Evolutionary conservation across 768 basidiomycete species (phyloP), one percentile per base, ranked within the genome.

Genomic region (Fomitopsis serialis): DNA sequence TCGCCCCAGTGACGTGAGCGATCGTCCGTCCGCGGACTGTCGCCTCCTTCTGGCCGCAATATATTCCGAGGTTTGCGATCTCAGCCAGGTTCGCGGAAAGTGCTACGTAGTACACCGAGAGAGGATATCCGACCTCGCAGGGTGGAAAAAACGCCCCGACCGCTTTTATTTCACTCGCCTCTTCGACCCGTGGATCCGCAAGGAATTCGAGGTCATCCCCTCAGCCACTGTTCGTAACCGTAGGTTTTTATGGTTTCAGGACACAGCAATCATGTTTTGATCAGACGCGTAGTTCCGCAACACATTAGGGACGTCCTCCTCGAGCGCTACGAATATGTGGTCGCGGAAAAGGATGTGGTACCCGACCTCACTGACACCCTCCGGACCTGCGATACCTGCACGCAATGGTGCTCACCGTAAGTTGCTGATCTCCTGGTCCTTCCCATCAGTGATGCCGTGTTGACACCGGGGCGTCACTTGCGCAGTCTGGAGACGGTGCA

Each of bases 131-230:
- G 91, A 98, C 73, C 75, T 97, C 35, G 82, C 89, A 64, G 87
- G 85, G 6, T 98, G 92, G 92, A 98, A 94, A 75, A 91, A 90
- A 69, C 80, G 85, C 42, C 87, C 90, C 1, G 96, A 99, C 70
- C 82, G 91, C 59, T 99, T 99, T 78, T 97, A 95, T 76, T 99
- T 94, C 78, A 85, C 85, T 63, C 85, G 89, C 63, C 78, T 98
- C 25, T 99, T 96, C 67, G 96, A 98, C 74, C 93, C 94, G 49
- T 98, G 96, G 71, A 92, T 98, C 72, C 94, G 96, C 75, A 90
- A 91, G 69, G 95, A 98, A 72, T 98, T 96, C 69, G 97, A 98
- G 68, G 89, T 98, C 61, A 86, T 99, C 50, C 85, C 88, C 55
- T 81, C 92, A 27, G 80, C 80, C 37, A 89, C 87, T 62, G 87